Evolutionary conservation across 306 rosid species (phyloP).

Genomic region (Gastrolobium villosum): DNA sequence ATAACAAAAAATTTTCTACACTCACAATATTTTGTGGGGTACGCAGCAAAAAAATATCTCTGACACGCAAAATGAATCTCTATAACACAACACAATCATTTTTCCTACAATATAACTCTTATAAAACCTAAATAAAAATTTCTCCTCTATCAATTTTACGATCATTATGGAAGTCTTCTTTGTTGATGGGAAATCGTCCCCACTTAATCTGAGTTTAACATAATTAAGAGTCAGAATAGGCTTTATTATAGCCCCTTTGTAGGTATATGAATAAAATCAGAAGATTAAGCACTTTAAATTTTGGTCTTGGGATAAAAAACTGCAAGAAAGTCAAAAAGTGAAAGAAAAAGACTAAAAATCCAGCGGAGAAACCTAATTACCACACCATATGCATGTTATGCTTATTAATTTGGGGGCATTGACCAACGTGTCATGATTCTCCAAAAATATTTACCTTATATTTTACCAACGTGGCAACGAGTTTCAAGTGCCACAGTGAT

Average conservation of each 20-base stretch:
- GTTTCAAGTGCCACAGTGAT: too few relatives aligned
- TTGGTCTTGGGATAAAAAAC: neutral
- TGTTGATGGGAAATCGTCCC: slow-evolving; percentile 46
- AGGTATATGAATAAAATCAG: neutral
- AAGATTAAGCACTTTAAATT: neutral
- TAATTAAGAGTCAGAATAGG: slow-evolving; percentile 57
- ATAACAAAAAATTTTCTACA: too few relatives aligned
- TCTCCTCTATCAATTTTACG: too few relatives aligned
- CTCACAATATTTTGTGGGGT: too few relatives aligned
- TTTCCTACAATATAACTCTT: too few relatives aligned
- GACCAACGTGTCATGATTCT: too few relatives aligned
- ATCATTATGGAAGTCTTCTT: slow-evolving; percentile 46
- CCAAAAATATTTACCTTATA: too few relatives aligned
- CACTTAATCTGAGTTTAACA: slow-evolving; percentile 42
- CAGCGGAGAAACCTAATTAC: neutral
- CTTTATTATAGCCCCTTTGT: slow-evolving; percentile 31
- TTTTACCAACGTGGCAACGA: too few relatives aligned
- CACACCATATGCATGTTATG: neutral
- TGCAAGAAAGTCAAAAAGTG: neutral
- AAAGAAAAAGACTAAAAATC: neutral
- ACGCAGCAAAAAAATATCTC: too few relatives aligned
- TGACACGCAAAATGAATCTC: too few relatives aligned
- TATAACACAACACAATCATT: too few relatives aligned
- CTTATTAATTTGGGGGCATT: neutral
- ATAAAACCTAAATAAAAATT: too few relatives aligned